These are phyloP conservation scores for Entomortierella lignicola DNA, from an alignment of 192 early-diverging fungal genomes.

Conservation along the genomic window DNA sequence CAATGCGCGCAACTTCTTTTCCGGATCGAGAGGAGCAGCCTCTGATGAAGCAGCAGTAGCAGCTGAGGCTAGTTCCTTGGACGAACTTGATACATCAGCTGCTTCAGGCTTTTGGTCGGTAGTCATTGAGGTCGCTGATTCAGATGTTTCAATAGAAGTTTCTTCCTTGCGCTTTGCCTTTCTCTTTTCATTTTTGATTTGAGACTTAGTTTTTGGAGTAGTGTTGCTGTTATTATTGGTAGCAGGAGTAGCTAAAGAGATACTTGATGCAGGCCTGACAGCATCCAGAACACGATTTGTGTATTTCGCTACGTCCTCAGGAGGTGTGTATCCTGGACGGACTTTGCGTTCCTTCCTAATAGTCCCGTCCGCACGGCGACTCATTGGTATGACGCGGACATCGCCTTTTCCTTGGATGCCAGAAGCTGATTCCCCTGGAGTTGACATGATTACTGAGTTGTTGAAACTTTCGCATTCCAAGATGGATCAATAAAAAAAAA, in stretches of 20 bases:
- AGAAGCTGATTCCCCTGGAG: slow-evolving; percentile 9
- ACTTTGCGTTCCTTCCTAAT: slow-evolving; percentile 76
- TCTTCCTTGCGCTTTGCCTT: slow-evolving; percentile 57
- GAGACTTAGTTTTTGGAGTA: slow-evolving; percentile 53
- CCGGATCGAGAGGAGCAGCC: slow-evolving; percentile 14
- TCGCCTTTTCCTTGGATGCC: slow-evolving; percentile 47
- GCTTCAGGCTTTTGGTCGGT: slow-evolving; percentile 12
- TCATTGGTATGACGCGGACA: slow-evolving; percentile 70
- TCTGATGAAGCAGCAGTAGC: slow-evolving; percentile 8
- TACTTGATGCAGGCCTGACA: slow-evolving; percentile 18
- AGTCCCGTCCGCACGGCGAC: slow-evolving; percentile 75
- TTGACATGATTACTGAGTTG: not conserved
- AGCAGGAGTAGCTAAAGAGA: not conserved
- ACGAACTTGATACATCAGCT: not conserved
- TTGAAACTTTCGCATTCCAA: not conserved
- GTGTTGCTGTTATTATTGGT: not conserved
- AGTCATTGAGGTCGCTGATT: no score
- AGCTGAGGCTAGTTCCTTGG: not conserved
- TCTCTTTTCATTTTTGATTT: slow-evolving; percentile 65
- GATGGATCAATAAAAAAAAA: not conserved
- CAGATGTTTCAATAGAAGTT: slow-evolving; percentile 3
- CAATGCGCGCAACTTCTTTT: slow-evolving; percentile 69
- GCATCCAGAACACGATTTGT: slow-evolving; percentile 65
- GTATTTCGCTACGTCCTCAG: slow-evolving; percentile 73
- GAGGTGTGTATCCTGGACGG: slow-evolving; percentile 74